phyloP scores from a whole-genome alignment of 2,329 filamentous ascomycete genomes.

The Emmonsiellopsis sp. region DNA sequence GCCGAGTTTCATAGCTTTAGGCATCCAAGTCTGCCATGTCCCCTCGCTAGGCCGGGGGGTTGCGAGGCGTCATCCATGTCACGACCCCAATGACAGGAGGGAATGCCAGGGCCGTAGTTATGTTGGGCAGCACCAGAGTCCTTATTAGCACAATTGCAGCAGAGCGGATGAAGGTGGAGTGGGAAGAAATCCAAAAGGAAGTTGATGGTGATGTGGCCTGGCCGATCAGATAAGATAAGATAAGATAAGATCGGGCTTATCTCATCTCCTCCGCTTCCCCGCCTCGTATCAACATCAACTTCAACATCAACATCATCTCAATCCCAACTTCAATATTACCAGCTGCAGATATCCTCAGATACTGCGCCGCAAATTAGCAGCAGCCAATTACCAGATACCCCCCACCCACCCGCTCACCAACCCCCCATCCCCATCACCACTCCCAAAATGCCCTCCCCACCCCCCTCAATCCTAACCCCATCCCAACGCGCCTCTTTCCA shows the following conservation, averaged over 20 bases:
- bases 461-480: too few species aligned
- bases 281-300: not conserved
- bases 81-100: too few species aligned
- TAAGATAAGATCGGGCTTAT: not conserved
- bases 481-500: slow-evolving; percentile 68
- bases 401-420: not conserved
- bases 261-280: not conserved
- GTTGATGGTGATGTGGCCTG: too few species aligned
- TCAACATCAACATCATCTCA: not conserved
- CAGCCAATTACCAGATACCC: not conserved
- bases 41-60: too few species aligned
- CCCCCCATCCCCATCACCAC: not conserved
- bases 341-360: not conserved
- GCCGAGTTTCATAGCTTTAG: too few species aligned
- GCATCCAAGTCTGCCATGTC: too few species aligned
- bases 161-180: too few species aligned
- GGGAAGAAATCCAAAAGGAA: too few species aligned
- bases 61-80: too few species aligned
- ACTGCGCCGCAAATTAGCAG: not conserved
- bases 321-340: not conserved
- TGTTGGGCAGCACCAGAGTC: too few species aligned
- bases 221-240: slow-evolving; percentile 1
- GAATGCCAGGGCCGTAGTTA: too few species aligned
- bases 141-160: too few species aligned
- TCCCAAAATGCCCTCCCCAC: not conserved